These are phyloP conservation scores for Naganishia vishniacii DNA, from an alignment of 768 basidiomycete genomes.

Conservation along the genomic window DNA sequence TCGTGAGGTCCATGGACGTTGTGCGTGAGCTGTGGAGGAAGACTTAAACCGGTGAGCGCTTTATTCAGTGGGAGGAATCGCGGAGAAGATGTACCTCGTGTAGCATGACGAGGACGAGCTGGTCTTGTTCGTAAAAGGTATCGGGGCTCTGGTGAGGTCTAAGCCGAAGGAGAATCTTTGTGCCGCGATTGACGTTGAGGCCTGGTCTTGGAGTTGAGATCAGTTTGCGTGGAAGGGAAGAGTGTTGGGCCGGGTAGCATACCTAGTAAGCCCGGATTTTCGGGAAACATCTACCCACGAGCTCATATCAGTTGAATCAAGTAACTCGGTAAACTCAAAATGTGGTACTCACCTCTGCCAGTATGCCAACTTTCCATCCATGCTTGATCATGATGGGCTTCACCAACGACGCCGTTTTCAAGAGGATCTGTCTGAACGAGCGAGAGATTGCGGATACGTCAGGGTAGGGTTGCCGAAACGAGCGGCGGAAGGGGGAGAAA, in stretches of 20 bases:
- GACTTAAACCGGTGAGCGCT: no score
- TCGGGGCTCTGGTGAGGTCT: conserved; percentile 64
- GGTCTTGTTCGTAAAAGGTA: conserved; percentile 69
- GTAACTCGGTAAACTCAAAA: neutral
- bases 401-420: conserved; percentile 55
- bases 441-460: no score
- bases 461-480: no score
- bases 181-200: conserved; percentile 61
- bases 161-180: conserved; percentile 76
- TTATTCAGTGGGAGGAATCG: no score
- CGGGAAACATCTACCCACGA: conserved; percentile 70
- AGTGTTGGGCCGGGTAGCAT: conserved; percentile 38
- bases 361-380: conserved; percentile 57
- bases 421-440: conserved; percentile 34
- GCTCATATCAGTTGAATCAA: neutral
- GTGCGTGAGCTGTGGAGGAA: conserved; percentile 64
- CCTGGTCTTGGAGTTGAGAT: neutral
- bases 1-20: conserved; percentile 87
- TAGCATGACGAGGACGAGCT: conserved; percentile 76
- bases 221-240: neutral
- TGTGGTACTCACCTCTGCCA: conserved; percentile 38
- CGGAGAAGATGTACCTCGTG: conserved; percentile 74
- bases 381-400: conserved; percentile 91
- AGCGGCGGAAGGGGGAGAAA: no score
- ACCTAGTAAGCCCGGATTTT: conserved; percentile 68